These are phyloP conservation scores for Jacaranda mimosifolia DNA, from an alignment of 257 asterid genomes.

Conservation along the genomic window DNA sequence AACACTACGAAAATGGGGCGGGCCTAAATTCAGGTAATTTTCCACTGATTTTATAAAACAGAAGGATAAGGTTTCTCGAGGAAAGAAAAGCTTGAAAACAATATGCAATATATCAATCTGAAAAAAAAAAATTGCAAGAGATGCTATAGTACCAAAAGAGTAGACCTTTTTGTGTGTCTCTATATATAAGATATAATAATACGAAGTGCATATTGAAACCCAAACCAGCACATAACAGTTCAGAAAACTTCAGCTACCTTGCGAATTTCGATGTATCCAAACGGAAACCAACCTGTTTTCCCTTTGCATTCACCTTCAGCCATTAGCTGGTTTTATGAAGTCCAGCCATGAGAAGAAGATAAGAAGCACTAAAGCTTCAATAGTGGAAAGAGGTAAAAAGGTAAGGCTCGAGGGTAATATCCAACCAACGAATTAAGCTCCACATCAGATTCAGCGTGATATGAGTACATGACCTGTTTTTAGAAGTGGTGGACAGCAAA, in stretches of 20 bases:
- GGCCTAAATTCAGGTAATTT: too few relatives aligned
- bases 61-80: too few relatives aligned
- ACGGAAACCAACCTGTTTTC: conserved; percentile 82
- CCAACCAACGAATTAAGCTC: too few relatives aligned
- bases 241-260: conserved; percentile 64
- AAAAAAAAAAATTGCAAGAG: background rate
- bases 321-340: too few relatives aligned
- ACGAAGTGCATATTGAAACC: too few relatives aligned
- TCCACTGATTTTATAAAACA: too few relatives aligned
- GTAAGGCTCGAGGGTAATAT: background rate
- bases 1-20: too few relatives aligned
- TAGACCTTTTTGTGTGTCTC: too few relatives aligned
- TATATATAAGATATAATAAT: too few relatives aligned
- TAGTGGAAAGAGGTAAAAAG: background rate
- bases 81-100: background rate
- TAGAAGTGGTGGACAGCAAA: too few relatives aligned
- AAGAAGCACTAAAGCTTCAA: background rate
- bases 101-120: background rate
- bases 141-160: too few relatives aligned
- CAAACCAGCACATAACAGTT: too few relatives aligned
- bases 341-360: background rate
- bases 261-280: conserved; percentile 66
- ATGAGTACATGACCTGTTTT: conserved; percentile 74
- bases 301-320: conserved; percentile 99
- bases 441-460: conserved; percentile 93